These are phyloP conservation scores for Boechera stricta DNA, from an alignment of 345 rosid genomes.

Conservation along the genomic window DNA sequence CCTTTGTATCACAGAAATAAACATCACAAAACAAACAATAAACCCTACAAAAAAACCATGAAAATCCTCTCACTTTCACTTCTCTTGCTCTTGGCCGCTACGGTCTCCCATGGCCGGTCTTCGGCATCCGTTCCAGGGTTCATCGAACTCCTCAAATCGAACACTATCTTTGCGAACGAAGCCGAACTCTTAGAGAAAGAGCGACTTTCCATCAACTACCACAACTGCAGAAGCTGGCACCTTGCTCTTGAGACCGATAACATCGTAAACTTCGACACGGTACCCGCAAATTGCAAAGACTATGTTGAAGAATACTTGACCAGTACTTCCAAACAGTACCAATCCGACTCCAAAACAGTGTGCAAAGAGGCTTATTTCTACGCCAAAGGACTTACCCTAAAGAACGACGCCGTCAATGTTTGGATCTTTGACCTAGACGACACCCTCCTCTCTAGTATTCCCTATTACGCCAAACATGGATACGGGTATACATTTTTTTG, in stretches of 20 bases:
- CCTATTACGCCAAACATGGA: background rate
- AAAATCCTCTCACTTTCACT: constrained; percentile 37
- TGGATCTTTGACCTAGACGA: constrained; percentile 59
- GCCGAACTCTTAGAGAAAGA: constrained; percentile 22
- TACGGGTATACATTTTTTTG: background rate
- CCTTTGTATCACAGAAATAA: constrained; percentile 12
- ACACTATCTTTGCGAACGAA: background rate
- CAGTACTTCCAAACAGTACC: constrained; percentile 42
- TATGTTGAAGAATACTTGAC: constrained; percentile 57
- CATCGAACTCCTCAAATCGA: constrained; percentile 25
- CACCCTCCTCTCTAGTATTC: background rate
- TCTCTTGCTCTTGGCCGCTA: constrained; percentile 43
- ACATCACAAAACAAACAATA: constrained; percentile 35
- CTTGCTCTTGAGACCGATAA: constrained; percentile 66
- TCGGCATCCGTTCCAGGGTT: background rate
- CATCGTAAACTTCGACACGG: constrained; percentile 49
- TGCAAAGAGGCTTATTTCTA: constrained; percentile 49
- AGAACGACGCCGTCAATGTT: constrained; percentile 54
- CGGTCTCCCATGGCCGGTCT: constrained; percentile 26
- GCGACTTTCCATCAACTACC: constrained; percentile 38
- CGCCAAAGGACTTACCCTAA: constrained; percentile 48
- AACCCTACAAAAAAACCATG: constrained; percentile 18
- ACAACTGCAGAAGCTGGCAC: constrained; percentile 67
- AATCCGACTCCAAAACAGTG: constrained; percentile 52
- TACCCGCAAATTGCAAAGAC: constrained; percentile 56